Evolutionary conservation across 2,329 filamentous ascomycete species (phyloP), one percentile per base, ranked within the genome.

Genomic region (Alternaria solani): DNA sequence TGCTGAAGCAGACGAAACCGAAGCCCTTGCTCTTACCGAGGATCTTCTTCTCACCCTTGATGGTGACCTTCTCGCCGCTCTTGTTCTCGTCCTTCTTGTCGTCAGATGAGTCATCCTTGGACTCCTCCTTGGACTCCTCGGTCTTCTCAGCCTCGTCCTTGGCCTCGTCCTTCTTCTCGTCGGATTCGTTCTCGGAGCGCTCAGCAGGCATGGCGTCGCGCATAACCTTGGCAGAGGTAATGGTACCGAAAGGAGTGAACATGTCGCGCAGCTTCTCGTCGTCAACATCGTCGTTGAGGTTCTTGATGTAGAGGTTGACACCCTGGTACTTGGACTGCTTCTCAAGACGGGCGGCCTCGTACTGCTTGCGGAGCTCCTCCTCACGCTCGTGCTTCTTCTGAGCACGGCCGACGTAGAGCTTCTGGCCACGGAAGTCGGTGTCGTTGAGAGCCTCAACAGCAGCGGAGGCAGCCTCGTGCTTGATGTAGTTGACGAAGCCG

Each of bases 361-460:
- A 98, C 77, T 97, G 96, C 87, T 93, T 96, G 84, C 95, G 94
- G 63, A 99, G 90, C 84, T 99, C 95, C 85, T 99, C 95, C 86
- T 99, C 95, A 76, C 95, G 95, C 86, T 99, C 95, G 80, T 98
- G 95, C 88, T 99, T 99, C 92, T 99, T 99, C 87, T 98, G 95
- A 59, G 95, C 95, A 80, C 95, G 94, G 72, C 95, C 95, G 71
- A 99, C 95, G 78, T 99, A 99, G 62, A 99, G 88, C 79, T 96
- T 95, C 85, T 98, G 93, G 63, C 92, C 91, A 77, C 91, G 91
- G 87, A 96, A 93, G 53, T 98, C 94, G 75, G 89, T 93, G 78
- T 92, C 90, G 81, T 99, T 94, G 69, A 99, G 89, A 69, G 93
- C 90, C 0, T 97, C 94, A 60, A 98, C 95, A 66, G 95, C 94